Evolutionary conservation across 192 early-diverging fungal genomes (phyloP).

Genomic region (Phlyctochytrium planicorne): DNA sequence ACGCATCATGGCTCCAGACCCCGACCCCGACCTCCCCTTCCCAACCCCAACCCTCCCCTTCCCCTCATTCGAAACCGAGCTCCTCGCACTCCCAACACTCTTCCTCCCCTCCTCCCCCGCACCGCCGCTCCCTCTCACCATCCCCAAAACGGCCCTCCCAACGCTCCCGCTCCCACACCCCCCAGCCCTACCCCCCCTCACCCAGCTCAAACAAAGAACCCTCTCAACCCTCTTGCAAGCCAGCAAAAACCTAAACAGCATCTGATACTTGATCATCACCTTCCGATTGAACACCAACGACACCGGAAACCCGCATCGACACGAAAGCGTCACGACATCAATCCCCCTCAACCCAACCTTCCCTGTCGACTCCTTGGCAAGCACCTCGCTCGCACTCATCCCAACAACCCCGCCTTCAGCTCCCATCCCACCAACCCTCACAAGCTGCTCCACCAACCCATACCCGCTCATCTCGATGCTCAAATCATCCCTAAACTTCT

Average conservation of each 20-base stretch:
- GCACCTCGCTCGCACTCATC: constrained; percentile 12
- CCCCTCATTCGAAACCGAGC: too few species aligned
- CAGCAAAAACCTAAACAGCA: constrained; percentile 85
- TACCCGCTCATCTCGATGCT: constrained; percentile 66
- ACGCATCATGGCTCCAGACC: too few species aligned
- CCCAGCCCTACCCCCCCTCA: too few species aligned
- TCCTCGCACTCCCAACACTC: too few species aligned
- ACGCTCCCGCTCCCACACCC: too few species aligned
- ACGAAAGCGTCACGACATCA: constrained; percentile 76
- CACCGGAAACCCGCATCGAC: constrained; percentile 84
- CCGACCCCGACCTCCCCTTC: too few species aligned
- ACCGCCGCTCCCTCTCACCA: too few species aligned
- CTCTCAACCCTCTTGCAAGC: constrained; percentile 88
- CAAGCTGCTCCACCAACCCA: constrained; percentile 68
- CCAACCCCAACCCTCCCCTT: too few species aligned
- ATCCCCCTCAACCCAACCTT: constrained; percentile 47
- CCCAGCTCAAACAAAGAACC: constrained; percentile 75
- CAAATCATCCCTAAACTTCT: constrained; percentile 83
- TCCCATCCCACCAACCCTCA: constrained; percentile 44
- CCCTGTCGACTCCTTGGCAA: not conserved
- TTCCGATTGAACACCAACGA: constrained; percentile 85
- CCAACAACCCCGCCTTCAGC: constrained; percentile 57
- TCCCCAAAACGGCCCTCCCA: too few species aligned
- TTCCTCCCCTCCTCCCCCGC: too few species aligned
- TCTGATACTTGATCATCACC: constrained; percentile 85